Base-by-base conservation (phyloP, 2,329 filamentous ascomycete species). In the Gnomoniopsis smithogilvyi region DNA sequence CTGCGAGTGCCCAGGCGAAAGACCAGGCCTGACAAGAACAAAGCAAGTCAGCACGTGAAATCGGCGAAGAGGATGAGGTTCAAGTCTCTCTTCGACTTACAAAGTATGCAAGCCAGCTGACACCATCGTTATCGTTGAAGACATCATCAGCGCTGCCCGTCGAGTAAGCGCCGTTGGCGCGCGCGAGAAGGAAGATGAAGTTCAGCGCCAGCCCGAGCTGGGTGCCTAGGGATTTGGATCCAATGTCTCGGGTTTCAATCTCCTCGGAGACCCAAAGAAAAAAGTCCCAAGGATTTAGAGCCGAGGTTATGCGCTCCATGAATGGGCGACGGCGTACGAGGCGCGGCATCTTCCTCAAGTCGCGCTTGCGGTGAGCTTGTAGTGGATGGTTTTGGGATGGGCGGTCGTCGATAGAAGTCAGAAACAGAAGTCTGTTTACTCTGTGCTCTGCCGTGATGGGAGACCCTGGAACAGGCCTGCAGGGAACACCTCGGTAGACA, bases 221-320 rank as follows among this genome's bases (percentile, higher is more conserved):
- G 6, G 86, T 84, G 26, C 91, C 90, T 72, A 91, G 89, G 38
- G 86, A 77, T 65, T 90, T 88, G 21, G 94, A 91, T 66, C 97
- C 91, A 87, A 92, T 96, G 67, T 96, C 91, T 69, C 89, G 88
- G 30, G 92, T 92, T 71, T 97, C 93, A 61, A 99, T 83, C 75
- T 96, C 91, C 72, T 98, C 94, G 0, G 91, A 96, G 2, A 96
- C 74, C 90, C 92, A 96, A 19, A 99, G 85, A 56, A 95, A 77
- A 69, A 94, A 90, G 75, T 99, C 95, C 77, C 90, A 88, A 3
- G 91, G 92, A 69, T 98, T 94, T 60, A 97, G 78, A 72, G 86
- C 86, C 58, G 90, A 82, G 70, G 86, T 86, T 72, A 98, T 82
- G 72, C 94, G 91, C 80, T 98, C 89, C 33, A 77, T 71, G 66